These are phyloP conservation scores for Sphagnum tenellum DNA, from an alignment of 225 moss, liverwort and hornwort genomes.

Conservation along the genomic window DNA sequence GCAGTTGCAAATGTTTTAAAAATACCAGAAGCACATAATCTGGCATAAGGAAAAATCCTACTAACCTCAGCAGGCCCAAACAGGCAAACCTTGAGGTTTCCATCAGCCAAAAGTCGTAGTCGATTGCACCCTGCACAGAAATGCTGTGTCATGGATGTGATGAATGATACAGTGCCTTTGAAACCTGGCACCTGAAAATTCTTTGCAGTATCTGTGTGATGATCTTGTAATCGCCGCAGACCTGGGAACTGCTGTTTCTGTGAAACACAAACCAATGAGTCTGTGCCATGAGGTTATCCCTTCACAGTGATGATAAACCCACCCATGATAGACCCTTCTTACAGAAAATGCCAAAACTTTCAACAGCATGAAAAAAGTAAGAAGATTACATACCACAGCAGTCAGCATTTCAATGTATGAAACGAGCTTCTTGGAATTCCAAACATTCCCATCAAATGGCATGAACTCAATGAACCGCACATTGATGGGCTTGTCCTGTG, in stretches of 20 bases:
- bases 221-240: slow-evolving; percentile 61
- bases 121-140: slow-evolving; percentile 98
- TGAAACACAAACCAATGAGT: background rate
- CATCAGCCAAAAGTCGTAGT: slow-evolving; percentile 94
- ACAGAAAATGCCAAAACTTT: too few species aligned
- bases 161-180: slow-evolving; percentile 80
- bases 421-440: slow-evolving; percentile 94
- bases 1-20: too few species aligned
- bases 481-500: slow-evolving; percentile 73
- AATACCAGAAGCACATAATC: too few species aligned
- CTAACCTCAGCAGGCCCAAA: slow-evolving; percentile 92
- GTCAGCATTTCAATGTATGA: slow-evolving; percentile 88
- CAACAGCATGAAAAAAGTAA: too few species aligned
- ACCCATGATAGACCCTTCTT: too few species aligned
- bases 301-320: too few species aligned
- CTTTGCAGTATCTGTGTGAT: slow-evolving; percentile 86
- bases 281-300: too few species aligned
- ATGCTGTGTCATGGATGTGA: slow-evolving; percentile 94
- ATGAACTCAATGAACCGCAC: slow-evolving; percentile 98
- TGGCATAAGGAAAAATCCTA: too few species aligned
- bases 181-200: slow-evolving; percentile 84
- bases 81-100: slow-evolving; percentile 97
- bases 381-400: slow-evolving; percentile 38
- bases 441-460: slow-evolving; percentile 99
- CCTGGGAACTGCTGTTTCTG: slow-evolving; percentile 73